A percentile compares a stretch with the other conserved stretches of the same genome.
Conservation (phyloP, 1,284 basidiomycete species). For the Fomitopsis pinicola region DNA sequence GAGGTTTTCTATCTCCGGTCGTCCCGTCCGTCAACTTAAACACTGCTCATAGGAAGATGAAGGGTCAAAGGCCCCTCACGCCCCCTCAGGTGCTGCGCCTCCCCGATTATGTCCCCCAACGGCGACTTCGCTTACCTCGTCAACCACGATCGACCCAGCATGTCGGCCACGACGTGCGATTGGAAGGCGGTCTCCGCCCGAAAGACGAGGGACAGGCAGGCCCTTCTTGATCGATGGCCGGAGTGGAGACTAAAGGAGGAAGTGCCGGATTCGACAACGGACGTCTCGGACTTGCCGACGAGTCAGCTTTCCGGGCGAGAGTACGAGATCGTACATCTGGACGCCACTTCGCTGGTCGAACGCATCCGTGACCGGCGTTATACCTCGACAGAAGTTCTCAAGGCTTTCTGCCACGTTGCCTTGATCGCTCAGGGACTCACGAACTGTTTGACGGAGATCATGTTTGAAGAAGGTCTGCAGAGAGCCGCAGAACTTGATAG, state of each 20-base stretch:
- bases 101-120: conserved; percentile 15
- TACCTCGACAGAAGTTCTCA: conserved; percentile 30
- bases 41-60: conserved; percentile 1
- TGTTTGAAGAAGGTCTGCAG: conserved; percentile 46
- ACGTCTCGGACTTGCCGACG: conserved; percentile 28
- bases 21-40: conserved; percentile 16
- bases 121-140: conserved; percentile 13
- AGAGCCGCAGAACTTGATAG: conserved; percentile 50
- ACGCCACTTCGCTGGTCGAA: conserved; percentile 31
- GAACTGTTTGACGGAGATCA: conserved; percentile 57
- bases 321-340: conserved; percentile 29
- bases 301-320: conserved; percentile 28
- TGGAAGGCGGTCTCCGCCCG: conserved; percentile 22
- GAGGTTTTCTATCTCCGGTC: conserved; percentile 16
- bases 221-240: conserved; percentile 23
- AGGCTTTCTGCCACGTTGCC: conserved; percentile 33
- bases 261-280: conserved; percentile 18
- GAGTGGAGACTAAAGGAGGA: conserved; percentile 27
- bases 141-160: conserved; percentile 1
- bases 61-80: neutral
- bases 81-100: conserved; percentile 1
- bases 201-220: conserved; percentile 28
- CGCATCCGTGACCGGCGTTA: conserved; percentile 26
- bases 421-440: conserved; percentile 34
- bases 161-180: neutral